Evolutionary conservation across 805 yeast genomes (phyloP).

Genomic region (Myxozyma monticola): DNA sequence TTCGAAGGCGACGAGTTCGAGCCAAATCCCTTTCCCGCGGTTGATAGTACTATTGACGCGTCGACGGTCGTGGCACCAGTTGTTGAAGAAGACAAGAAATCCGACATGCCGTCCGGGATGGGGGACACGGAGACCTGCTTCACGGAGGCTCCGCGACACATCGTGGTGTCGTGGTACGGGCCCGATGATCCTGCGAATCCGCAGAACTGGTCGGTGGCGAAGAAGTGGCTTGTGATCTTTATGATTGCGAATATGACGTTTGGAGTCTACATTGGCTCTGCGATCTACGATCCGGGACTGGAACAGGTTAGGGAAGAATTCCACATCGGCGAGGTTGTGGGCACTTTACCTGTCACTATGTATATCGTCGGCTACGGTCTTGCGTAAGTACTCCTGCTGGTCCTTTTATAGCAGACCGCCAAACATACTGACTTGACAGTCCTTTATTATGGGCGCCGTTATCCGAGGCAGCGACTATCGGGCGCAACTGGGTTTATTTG

Average conservation of each 20-base stretch:
- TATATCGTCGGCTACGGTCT: conserved; percentile 63
- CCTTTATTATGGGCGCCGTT: conserved; percentile 61
- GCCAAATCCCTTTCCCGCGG: too few species aligned
- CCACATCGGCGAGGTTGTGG: conserved; percentile 47
- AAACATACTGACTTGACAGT: too few species aligned
- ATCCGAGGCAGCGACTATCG: conserved; percentile 55
- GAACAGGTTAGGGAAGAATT: conserved; percentile 49
- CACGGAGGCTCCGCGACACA: too few species aligned
- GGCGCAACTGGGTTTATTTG: conserved; percentile 54
- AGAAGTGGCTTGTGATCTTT: conserved; percentile 44
- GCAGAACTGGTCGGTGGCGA: conserved; percentile 51
- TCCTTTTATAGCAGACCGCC: too few species aligned
- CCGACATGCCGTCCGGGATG: too few species aligned
- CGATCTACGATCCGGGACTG: conserved; percentile 56
- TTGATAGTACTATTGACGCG: too few species aligned
- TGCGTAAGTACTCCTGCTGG: neutral
- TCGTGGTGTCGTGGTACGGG: conserved; percentile 31
- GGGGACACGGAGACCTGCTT: too few species aligned
- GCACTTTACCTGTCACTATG: conserved; percentile 53
- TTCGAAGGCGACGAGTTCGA: too few species aligned
- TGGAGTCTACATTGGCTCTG: conserved; percentile 57
- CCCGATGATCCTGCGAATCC: conserved; percentile 45
- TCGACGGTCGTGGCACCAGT: too few species aligned
- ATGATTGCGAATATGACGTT: conserved; percentile 51
- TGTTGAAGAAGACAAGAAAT: too few species aligned